Conservation (phyloP, 2,329 filamentous ascomycete genomes). For the Claviceps sp. region DNA sequence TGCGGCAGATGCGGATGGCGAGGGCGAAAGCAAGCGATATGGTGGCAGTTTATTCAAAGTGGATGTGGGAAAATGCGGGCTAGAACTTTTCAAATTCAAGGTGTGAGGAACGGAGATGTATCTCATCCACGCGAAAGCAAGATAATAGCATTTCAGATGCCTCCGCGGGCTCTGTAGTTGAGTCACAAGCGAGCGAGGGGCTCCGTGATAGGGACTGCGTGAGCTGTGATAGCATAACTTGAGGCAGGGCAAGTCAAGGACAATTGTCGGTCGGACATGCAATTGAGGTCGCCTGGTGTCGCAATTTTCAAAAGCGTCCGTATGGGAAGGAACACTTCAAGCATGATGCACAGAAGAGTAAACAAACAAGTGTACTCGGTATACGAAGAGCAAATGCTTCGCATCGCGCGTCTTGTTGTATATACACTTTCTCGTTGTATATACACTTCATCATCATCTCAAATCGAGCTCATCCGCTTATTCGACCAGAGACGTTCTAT, state of each 20-base stretch:
- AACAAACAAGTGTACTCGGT: not conserved
- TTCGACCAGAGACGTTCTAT: not conserved
- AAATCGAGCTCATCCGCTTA: not conserved
- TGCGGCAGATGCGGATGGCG: constrained; percentile 52
- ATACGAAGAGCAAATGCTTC: not conserved
- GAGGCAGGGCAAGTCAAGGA: not conserved
- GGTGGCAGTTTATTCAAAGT: constrained; percentile 64
- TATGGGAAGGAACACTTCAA: not conserved
- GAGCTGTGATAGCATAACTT: not conserved
- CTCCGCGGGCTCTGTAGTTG: not conserved
- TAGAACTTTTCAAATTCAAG: constrained; percentile 52
- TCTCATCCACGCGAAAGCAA: not conserved
- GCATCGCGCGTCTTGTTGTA: not conserved
- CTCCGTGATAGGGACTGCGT: not conserved
- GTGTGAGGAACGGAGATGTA: constrained; percentile 17
- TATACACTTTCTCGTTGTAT: not conserved
- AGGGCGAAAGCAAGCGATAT: constrained; percentile 45
- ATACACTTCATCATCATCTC: not conserved
- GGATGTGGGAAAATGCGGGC: constrained; percentile 59
- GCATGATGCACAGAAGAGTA: not conserved
- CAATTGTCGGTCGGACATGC: not conserved
- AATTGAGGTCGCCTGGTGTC: constrained; percentile 1
- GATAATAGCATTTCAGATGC: not conserved
- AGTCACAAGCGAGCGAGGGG: not conserved
- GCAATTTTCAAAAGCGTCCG: constrained; percentile 2